phyloP scores from a whole-genome alignment of 129 eudicot genomes.

The Rutidosis leptorrhynchoides region DNA sequence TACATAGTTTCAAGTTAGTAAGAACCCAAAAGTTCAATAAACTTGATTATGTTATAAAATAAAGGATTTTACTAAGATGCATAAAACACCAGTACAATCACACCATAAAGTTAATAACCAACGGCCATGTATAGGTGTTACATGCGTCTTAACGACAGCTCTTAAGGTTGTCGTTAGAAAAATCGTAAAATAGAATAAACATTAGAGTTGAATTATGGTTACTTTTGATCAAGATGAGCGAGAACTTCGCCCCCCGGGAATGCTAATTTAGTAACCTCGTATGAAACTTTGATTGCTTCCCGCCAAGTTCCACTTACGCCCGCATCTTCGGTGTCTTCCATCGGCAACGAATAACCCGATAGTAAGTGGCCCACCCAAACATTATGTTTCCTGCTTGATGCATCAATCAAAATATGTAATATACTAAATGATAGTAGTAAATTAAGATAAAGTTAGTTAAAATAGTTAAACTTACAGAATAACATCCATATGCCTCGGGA shows the following conservation, averaged over 20 bases:
- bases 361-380: constrained; percentile 78
- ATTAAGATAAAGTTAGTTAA: not conserved
- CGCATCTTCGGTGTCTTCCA: constrained; percentile 54
- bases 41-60: not conserved
- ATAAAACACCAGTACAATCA: no score
- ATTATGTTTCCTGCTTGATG: constrained; percentile 46
- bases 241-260: constrained; percentile 64
- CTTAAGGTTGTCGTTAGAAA: no score
- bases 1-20: constrained; percentile 5
- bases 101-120: no score
- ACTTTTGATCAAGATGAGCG: constrained; percentile 74
- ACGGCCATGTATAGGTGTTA: no score
- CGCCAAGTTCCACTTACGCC: constrained; percentile 67
- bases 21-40: not conserved
- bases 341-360: constrained; percentile 61
- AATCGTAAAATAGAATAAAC: not conserved
- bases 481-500: constrained; percentile 93
- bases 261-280: constrained; percentile 52
- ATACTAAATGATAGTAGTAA: not conserved
- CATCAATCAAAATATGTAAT: not conserved
- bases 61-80: no score
- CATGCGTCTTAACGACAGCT: no score
- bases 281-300: constrained; percentile 66
- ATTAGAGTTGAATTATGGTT: constrained; percentile 14
- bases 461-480: constrained; percentile 50